Base-by-base conservation (phyloP, 2,329 filamentous ascomycete species). In the Aplosporella prunicola region DNA sequence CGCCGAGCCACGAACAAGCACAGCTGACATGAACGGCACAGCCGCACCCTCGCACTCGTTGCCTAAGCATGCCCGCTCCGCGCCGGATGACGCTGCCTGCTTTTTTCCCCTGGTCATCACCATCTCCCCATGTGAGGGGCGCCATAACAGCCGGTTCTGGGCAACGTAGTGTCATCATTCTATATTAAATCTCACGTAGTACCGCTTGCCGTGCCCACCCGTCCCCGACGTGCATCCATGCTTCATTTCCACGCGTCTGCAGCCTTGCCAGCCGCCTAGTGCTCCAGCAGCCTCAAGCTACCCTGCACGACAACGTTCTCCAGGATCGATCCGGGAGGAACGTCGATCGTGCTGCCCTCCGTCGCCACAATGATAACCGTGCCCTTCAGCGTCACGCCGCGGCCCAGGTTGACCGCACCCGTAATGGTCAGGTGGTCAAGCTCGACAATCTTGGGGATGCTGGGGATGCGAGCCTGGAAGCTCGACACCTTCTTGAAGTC, bases 401-500 rank as follows among this genome's bases (percentile, higher is more conserved):
- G 85, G 48, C 89, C 89, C 40, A 98, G 77, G 71, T 95, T 96
- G 63, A 98, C 91, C 29, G 87, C 86, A 58, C 91, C 91, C 23
- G 91, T 98, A 54, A 98, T 94, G 58, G 91, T 98, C 43, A 98
- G 76, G 61, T 98, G 91, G 58, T 93, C 85, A 32, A 91, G 76
- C 70, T 93, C 85, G 49, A 91, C 78, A 52, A 93, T 88, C 74
- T 85, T 88, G 57, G 85, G 85, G 53, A 93, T 93, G 47, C 80
- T 86, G 9, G 82, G 74, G 51, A 93, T 88, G 59, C 81, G 81
- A 66, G 85, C 80, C 69, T 87, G 81, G 75, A 93, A 93, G 71
- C 87, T 91, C 1, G 89, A 96, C 25, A 98, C 91, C 80, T 98
- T 98, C 82, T 98, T 98, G 79, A 98, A 98, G 74, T 98, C 91